Percentiles rank a stretch among this genome's conserved stretches.
These are phyloP conservation scores for Kodamaea hsintzibuensis DNA, from an alignment of 805 yeast species.

Conservation along the genomic window DNA sequence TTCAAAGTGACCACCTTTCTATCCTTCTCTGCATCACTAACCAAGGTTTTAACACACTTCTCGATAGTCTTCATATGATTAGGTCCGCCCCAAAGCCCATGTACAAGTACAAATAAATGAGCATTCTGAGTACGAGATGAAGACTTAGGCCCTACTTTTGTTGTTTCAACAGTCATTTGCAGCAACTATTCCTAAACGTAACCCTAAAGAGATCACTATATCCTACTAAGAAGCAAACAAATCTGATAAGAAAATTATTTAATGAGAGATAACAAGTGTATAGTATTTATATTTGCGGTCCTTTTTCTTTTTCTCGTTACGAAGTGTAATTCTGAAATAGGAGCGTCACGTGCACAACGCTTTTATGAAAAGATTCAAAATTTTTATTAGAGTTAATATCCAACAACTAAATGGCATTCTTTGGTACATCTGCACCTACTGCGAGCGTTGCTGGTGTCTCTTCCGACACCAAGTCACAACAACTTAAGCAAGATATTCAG, in stretches of 20 bases:
- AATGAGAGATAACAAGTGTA: not conserved
- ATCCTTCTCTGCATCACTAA: constrained; percentile 17
- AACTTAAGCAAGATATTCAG: constrained; percentile 63
- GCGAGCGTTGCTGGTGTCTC: constrained; percentile 7
- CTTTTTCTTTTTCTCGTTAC: not conserved
- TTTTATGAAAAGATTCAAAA: not conserved
- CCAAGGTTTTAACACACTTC: constrained; percentile 26
- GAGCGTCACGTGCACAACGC: not conserved
- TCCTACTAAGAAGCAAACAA: not conserved
- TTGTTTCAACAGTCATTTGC: not conserved
- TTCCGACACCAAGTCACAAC: constrained; percentile 28
- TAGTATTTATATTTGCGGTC: not conserved
- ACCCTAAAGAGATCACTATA: not conserved
- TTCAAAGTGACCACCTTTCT: constrained; percentile 36
- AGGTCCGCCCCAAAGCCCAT: constrained; percentile 48
- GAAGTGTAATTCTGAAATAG: not conserved
- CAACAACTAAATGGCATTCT: constrained; percentile 15
- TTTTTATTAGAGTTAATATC: not conserved
- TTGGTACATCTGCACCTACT: constrained; percentile 14
- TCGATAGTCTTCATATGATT: constrained; percentile 42
- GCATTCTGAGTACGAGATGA: constrained; percentile 15
- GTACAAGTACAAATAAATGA: constrained; percentile 42
- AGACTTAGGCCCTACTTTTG: not conserved
- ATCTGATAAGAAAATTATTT: not conserved
- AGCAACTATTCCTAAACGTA: not conserved